Evolutionary conservation across 176 grass and related monocot species (phyloP).

Genomic region (Areca catechu): DNA sequence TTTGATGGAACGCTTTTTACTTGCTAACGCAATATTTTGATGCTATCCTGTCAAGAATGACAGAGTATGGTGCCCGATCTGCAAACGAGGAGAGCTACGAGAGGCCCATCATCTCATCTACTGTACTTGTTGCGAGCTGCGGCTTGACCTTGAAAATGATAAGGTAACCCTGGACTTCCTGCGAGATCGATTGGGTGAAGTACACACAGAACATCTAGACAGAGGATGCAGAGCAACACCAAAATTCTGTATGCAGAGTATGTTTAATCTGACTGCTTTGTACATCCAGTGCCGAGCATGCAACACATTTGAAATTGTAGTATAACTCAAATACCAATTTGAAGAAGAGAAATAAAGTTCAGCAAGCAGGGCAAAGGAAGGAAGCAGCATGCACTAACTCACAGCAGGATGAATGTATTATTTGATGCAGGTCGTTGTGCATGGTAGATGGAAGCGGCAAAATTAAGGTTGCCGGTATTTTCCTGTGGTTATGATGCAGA

Average conservation of each 20-base stretch:
- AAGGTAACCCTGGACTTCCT: conserved; percentile 84
- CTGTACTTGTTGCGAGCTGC: conserved; percentile 58
- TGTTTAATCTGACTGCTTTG: conserved; percentile 75
- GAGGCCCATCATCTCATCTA: conserved; percentile 62
- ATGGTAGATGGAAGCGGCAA: no score
- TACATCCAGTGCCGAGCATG: conserved; percentile 73
- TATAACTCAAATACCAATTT: conserved; percentile 24
- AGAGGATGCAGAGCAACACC: conserved; percentile 80
- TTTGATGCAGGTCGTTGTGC: no score
- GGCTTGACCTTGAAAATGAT: conserved; percentile 67
- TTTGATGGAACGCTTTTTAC: no score
- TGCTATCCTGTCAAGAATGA: conserved; percentile 29
- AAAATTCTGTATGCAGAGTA: conserved; percentile 55
- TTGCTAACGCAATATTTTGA: conserved; percentile 4
- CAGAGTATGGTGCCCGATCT: conserved; percentile 80
- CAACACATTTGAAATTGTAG: conserved; percentile 63
- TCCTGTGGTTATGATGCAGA: no score
- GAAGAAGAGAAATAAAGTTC: background rate
- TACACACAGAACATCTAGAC: conserved; percentile 58
- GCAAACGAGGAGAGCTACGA: conserved; percentile 65
- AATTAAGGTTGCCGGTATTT: no score
- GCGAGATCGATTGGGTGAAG: conserved; percentile 46
- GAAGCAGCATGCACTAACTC: no score
- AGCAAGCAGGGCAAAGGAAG: no score
- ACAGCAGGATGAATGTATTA: no score